Base-by-base conservation (phyloP, 495 filamentous ascomycete genomes). In the Emericellopsis terricola region DNA sequence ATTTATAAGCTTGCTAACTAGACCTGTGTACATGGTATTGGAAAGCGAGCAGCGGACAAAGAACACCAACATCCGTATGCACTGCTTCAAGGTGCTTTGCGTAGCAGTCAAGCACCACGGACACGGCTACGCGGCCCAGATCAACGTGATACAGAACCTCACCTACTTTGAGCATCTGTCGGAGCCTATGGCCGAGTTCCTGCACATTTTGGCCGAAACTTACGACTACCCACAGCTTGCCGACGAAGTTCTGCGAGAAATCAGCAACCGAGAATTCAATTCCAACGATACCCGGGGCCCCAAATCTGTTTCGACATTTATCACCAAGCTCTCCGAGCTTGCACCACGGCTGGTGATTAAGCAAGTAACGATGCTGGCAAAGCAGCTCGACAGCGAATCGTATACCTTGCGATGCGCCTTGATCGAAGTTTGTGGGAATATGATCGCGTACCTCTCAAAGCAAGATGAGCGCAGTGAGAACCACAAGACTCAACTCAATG, bases 131-230 rank as follows among this genome's bases (percentile, higher is more conserved):
- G 86, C 82, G 31, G 91, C 89, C 15, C 89, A 96, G 70, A 96
- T 91, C 4, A 91, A 85, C 7, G 93, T 96, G 49, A 81, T 94
- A 30, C 89, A 96, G 48, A 96, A 85, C 45, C 58, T 99, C 37
- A 89, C 91, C 0, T 99, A 99, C 54, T 99, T 94, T 38, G 89
- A 99, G 53, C 89, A 99, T 52, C 57, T 99, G 11, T 84, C 89
- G 0, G 89, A 99, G 50, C 91, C 91, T 0, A 99, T 99, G 89
- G 91, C 89, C 15, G 89, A 99, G 53, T 93, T 96, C 45, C 60
- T 96, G 0, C 86, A 96, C 41, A 99, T 99, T 44, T 64, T 99
- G 16, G 70, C 81, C 0, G 86, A 96, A 47, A 84, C 94, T 68
- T 99, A 96, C 59, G 89, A 99, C 55, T 93, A 94, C 48, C 81